Evolutionary conservation across 139 green algal genomes (phyloP), one percentile per base, ranked within the genome.

Genomic region (Raphidocelis subcapitata): DNA sequence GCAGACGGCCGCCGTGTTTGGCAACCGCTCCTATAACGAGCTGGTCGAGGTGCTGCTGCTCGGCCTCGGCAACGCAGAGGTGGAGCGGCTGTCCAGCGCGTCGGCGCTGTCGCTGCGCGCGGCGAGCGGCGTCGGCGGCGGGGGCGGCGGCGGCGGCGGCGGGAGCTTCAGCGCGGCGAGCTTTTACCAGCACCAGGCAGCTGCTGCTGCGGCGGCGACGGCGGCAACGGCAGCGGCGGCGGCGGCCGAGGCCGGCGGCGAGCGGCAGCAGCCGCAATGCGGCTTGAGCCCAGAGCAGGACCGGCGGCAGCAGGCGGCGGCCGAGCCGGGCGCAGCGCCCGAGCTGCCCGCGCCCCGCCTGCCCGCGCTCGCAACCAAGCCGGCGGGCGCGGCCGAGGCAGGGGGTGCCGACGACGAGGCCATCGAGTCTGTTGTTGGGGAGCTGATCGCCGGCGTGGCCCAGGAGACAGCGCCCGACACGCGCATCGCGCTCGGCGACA

Each of bases 11-110:
- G n/a, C 32, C 4, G 79, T 82, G 36, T 65, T 87, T 26, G 68
- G 75, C 47, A 66, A 65, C 41, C 77, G 62, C 24, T 87, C 79
- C 1, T 98, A 98, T 83, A 98, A 98, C 56, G 82, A 94, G 72
- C 60, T 97, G 18, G 62, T 78, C 15, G 72, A 78, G 37, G 4
- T 78, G 35, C 72, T 78, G 20, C 46, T 78, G 33, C 14, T 49
- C 10, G 52, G 21, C 5, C 26, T 72, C 32, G 72, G 37, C 24
- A 62, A 51, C 47, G 37, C n/a, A 36, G 62, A 78, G 49, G 35
- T 60, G 14, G 35, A 72, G 26, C 29, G 29, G 16, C 72, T 72
- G 8, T 51, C 63, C 1, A 52, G 44, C 0, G 61, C 57, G 2
- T 16, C 46, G 18, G 15, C 12, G 12, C 24, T 49, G 41, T 8